Evolutionary conservation across 495 filamentous ascomycete genomes (phyloP), one percentile per base, ranked within the genome.

Genomic region (Neurospora sp.): DNA sequence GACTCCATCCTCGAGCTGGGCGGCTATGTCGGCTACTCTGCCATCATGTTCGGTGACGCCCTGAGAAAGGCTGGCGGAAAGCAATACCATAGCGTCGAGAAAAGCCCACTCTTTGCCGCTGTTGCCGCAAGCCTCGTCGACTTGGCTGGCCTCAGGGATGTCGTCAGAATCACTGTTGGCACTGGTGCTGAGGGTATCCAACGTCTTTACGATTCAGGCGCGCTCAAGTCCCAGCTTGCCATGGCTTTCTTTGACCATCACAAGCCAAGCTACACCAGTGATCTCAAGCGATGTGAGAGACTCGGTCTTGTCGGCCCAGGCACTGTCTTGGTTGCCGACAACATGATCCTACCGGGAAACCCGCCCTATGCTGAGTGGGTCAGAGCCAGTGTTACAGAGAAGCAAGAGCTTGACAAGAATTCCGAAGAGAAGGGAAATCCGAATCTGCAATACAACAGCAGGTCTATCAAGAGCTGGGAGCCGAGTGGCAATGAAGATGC

Each of bases 21-120:
- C 48, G 91, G 91, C 68, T 96, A 94, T 81, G 84, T 94, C 40
- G 93, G 93, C 59, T 96, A 94, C 83, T 93, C 91, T 0, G 88
- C 89, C 53, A 89, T 94, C 69, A 82, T 92, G 7, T 93, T 93
- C 75, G 90, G 87, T 39, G 85, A 88, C 14, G 88, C 90, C 3
- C 78, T 92, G 3, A 84, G 85, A 40, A 81, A 85, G 20, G 85
- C 84, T 22, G 89, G 89, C 20, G 89, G 90, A 6, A 83, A 85
- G 75, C 79, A 82, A 39, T 93, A 92, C 77, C 88, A 85, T 75
- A 90, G 88, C 77, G 81, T 94, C 0, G 92, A 94, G 74, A 79
- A 87, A 74, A 90, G 89, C 75, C 88, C 91, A 0, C 86, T 89
- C 68, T 93, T 89, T 74, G 91, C 87, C 0, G 88, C 89, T 9